Evolutionary conservation across 1,284 basidiomycete species (phyloP), one percentile per base, ranked within the genome.

Genomic region (Cryptococcus depauperatus): DNA sequence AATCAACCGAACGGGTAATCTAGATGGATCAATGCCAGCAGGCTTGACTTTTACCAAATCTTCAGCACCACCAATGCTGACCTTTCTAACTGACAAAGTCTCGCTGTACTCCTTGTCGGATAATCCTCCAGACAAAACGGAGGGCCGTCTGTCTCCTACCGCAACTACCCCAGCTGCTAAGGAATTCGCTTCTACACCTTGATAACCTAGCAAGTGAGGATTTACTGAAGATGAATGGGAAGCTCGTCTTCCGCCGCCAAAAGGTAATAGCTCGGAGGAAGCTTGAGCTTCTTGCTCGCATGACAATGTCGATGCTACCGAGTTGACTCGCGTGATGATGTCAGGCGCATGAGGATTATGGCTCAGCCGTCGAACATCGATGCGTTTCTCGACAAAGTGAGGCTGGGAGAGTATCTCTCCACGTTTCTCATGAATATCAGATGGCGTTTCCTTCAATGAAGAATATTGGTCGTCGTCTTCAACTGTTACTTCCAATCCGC

Each of bases 251-350:
- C 35, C 30, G 11, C 37, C 46, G 5, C 43, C 46, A 18, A 33
- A 37, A 14, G 46, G 45, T 19, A 50, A 32, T 1, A 32, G 2
- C 1, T 50, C 45, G 18, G 47, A 52, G 4, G 50, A 50, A 10
- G 44, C 3, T 1, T 47, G 37, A 4, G 50, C 38, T 16, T 25
- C n/a, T 18, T 29, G n/a, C 14, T 37, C 6, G 16, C 25, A 30
- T 32, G 22, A 21, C 10, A 61, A 37, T 1, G 49, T 55, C 1
- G 55, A 56, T 13, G 49, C 37, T 34, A 57, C 42, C 1, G 57
- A 59, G 34, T 57, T 55, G 26, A 60, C 47, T 13, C 54, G 43
- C n/a, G 48, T 41, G 26, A 51, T 47, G 14, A 34, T 21, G 45
- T 57, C 59, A 13, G 50, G 48, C 3, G 33, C 10, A 14, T n/a